phyloP scores from a whole-genome alignment of 371 early-diverging fungal species.

The Saksenaea oblongispora region DNA sequence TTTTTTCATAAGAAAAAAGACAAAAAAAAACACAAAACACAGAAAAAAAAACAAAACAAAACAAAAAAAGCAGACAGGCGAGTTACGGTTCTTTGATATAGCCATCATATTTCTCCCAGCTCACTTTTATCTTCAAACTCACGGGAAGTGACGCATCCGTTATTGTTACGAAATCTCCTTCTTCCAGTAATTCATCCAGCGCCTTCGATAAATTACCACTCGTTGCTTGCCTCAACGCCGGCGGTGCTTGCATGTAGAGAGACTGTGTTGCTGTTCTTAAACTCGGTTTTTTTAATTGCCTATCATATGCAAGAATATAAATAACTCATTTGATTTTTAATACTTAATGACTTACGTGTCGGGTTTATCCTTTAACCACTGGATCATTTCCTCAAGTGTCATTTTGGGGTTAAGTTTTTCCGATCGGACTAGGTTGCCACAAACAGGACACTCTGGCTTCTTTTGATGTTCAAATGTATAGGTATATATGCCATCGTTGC shows the following conservation, averaged over 20 bases:
- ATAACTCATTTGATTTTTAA: neutral
- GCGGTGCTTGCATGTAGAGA: slow-evolving; percentile 79
- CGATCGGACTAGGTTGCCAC: slow-evolving; percentile 57
- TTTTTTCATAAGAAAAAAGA: too few relatives aligned
- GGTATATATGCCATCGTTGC: slow-evolving; percentile 86
- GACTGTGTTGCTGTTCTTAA: slow-evolving; percentile 54
- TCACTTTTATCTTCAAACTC: slow-evolving; percentile 42
- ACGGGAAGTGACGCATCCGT: slow-evolving; percentile 73
- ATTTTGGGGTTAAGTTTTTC: slow-evolving; percentile 40
- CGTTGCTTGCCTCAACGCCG: slow-evolving; percentile 62
- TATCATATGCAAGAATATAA: slow-evolving; percentile 16
- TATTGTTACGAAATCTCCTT: slow-evolving; percentile 64
- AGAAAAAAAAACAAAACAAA: too few relatives aligned
- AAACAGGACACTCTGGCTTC: slow-evolving; percentile 87
- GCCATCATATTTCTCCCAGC: slow-evolving; percentile 11
- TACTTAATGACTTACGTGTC: slow-evolving; percentile 54
- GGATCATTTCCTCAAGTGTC: slow-evolving; percentile 69
- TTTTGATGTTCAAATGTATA: slow-evolving; percentile 81
- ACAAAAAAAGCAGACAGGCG: too few relatives aligned
- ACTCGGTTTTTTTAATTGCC: slow-evolving; percentile 76
- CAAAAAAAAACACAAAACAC: neutral
- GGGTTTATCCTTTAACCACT: slow-evolving; percentile 64
- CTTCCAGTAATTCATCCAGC: slow-evolving; percentile 60
- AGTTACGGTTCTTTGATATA: too few relatives aligned
- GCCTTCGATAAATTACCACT: slow-evolving; percentile 67